Conservation (phyloP, 2,329 filamentous ascomycete species). For the Aureobasidium melanogenum region DNA sequence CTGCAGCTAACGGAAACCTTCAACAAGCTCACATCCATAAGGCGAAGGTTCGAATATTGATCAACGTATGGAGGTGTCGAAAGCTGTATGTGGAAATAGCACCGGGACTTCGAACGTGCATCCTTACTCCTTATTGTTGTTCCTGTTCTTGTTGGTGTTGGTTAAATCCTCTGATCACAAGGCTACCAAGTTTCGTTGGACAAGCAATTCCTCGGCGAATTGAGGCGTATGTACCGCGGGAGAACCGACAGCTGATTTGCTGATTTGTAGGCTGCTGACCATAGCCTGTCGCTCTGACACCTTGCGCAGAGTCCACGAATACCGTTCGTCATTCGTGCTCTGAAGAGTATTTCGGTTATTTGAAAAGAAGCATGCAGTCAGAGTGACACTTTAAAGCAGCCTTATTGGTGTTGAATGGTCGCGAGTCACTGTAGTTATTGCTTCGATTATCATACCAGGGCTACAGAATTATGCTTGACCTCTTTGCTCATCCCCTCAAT, state of each 20-base stretch:
- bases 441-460: neutral
- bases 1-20: slow-evolving; percentile 8
- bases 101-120: neutral
- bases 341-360: neutral
- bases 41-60: neutral
- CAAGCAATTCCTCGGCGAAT: neutral
- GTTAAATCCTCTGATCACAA: neutral
- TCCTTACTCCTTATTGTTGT: neutral
- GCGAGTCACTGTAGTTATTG: neutral
- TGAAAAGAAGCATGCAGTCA: neutral
- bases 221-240: neutral
- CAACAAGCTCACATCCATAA: neutral
- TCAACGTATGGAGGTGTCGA: neutral
- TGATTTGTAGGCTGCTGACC: neutral
- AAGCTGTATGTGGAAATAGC: neutral
- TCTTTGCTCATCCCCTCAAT: too few species aligned
- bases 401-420: neutral
- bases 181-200: neutral
- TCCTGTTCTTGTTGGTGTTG: neutral
- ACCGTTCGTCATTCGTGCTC: neutral
- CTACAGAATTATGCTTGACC: neutral
- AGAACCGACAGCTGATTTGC: neutral
- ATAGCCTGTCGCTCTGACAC: neutral
- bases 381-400: neutral
- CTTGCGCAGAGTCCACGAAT: neutral